Evolutionary conservation across 805 yeast genomes (phyloP), one percentile per base, ranked within the genome.

Genomic region (Tetrapisispora taiwanensis): DNA sequence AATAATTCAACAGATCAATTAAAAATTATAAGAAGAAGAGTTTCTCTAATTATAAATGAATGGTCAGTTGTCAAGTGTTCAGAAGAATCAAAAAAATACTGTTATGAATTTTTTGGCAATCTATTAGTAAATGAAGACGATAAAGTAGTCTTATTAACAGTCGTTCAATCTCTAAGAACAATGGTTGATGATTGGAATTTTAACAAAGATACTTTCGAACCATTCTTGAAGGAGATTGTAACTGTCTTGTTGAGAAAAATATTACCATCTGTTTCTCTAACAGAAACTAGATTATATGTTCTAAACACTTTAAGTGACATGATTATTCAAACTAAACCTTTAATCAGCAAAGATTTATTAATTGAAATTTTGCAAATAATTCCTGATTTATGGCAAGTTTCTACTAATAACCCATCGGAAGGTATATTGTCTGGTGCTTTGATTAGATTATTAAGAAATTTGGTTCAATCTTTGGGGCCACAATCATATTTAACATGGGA

Each of bases 121-220:
- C 64, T 79, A n/a, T 58, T 87, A 49, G 63, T 72, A 12, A 49
- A 68, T 3, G 69, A 71, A 31, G 75, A 79, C 50, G 97, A 92
- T 59, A 71, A 73, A 44, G 95, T 90, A n/a, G 95, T 92, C 2
- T 74, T 73, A 52, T 59, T 92, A 19, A 77, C 94, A 0, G 80
- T 92, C 0, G 70, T 82, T 14, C 82, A 81, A 53, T 77, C 90
- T 0, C 64, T 89, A 18, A 73, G 79, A 47, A 71, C 76, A 26
- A 70, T 84, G 40, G 69, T 90, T 28, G 89, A 86, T 48, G 96
- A 88, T 54, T 86, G 94, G 85, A 89, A 84, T 48, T 89, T 90
- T 60, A 71, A 78, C 32, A 81, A 84, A 47, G 68, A 65, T 14
- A 78, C 69, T 27, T 86, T 92, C 54, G 65, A 74, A 49, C 86